Conservation (phyloP, 345 rosid species). For the Ceriops tagal region DNA sequence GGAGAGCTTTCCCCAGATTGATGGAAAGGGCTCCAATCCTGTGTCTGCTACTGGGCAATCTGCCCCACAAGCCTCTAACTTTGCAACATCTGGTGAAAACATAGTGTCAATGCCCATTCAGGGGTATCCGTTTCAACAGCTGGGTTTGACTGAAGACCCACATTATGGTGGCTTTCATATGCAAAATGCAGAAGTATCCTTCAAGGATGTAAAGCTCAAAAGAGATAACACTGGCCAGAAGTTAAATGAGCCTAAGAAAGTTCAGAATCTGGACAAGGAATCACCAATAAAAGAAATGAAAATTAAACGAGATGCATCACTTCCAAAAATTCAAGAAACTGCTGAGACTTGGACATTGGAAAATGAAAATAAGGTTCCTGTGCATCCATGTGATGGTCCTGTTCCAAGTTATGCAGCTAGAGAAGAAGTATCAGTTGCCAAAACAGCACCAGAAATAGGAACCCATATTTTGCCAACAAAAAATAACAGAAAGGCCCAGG, state of each 20-base stretch:
- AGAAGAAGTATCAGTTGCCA: slow-evolving; percentile 35
- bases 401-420: slow-evolving; percentile 24
- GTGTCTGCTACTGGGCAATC: slow-evolving; percentile 32
- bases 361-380: slow-evolving; percentile 33
- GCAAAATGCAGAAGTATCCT: slow-evolving; percentile 33
- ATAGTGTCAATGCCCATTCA: slow-evolving; percentile 30
- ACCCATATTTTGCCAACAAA: slow-evolving; percentile 30
- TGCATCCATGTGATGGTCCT: slow-evolving; percentile 27
- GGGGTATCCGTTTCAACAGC: slow-evolving; percentile 34
- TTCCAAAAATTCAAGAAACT: slow-evolving; percentile 43
- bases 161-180: slow-evolving; percentile 26
- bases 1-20: slow-evolving; percentile 28
- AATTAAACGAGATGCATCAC: slow-evolving; percentile 45
- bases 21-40: slow-evolving; percentile 30
- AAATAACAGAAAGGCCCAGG: slow-evolving; percentile 41
- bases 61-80: slow-evolving; percentile 28
- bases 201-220: slow-evolving; percentile 39
- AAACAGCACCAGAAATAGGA: slow-evolving; percentile 27
- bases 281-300: slow-evolving; percentile 36
- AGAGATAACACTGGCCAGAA: slow-evolving; percentile 34
- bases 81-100: slow-evolving; percentile 33
- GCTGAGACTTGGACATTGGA: slow-evolving; percentile 29
- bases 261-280: slow-evolving; percentile 38
- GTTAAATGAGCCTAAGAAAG: slow-evolving; percentile 40
- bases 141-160: slow-evolving; percentile 38